Base-by-base conservation (phyloP, 805 yeast species). In the Soucietia sequanensis region DNA sequence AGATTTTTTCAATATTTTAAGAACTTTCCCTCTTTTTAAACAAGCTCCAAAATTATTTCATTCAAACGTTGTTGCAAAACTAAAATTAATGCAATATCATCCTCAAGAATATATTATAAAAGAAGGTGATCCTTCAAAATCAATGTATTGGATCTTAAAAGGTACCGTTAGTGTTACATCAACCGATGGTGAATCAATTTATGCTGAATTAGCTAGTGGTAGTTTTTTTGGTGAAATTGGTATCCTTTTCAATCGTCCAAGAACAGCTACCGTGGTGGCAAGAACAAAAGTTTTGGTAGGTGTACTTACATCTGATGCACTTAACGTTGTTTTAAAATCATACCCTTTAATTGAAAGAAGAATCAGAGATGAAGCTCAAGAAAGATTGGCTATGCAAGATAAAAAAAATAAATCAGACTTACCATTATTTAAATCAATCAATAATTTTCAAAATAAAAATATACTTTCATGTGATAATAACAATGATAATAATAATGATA, bases 171-270 rank as follows among this genome's bases (percentile, higher is more conserved):
- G 79, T n/a, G 87, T 84, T 9, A 77, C 88, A 0, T 78, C 86
- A 10, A 74, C 84, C 1, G 93, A 84, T 51, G 90, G 88, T 19
- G 91, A 84, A 57, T 74, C 84, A 3, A 69, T 78, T 3, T 81
- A 80, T 48, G 89, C 90, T 2, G 88, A 81, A 50, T 60, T 84
- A 6, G 70, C 73, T 3, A 71, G 81, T 4, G 91, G 91, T 2
- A 70, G 81, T 14, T 82, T 80, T 43, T 84, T 84, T 52, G 93
- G 93, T 10, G 91, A 84, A 50, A 83, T 84, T 35, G 91, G 91
- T 6, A 81, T 84, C 28, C 58, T 84, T 20, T 83, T 80, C 60
- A 80, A 81, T 52, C 63, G 90, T 32, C 89, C 90, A 13, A 64
- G 91, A 46, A 83, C 90, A 0, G 91, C 91, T 0, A 81, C 89